phyloP scores from a whole-genome alignment of 345 rosid species.

The Passiflora organensis region DNA sequence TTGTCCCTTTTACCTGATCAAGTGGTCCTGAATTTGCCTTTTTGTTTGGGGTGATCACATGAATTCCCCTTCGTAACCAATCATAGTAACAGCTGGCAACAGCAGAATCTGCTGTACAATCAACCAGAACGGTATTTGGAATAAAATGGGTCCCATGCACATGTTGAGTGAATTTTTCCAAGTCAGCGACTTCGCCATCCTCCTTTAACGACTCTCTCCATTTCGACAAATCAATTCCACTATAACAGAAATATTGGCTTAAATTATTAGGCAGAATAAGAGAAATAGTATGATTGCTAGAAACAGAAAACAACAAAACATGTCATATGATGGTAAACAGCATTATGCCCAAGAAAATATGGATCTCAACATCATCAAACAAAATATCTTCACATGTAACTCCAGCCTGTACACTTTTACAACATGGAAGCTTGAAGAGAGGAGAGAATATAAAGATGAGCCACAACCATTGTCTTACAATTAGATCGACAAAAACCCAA shows the following conservation, averaged over 20 bases:
- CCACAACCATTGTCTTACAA: not conserved
- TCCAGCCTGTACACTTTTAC: not conserved
- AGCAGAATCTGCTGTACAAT: slow-evolving; percentile 90
- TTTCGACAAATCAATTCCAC: slow-evolving; percentile 74
- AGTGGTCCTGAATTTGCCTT: slow-evolving; percentile 99
- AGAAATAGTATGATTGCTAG: not conserved
- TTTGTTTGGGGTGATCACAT: slow-evolving; percentile 94
- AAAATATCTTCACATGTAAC: not conserved
- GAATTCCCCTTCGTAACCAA: slow-evolving; percentile 93
- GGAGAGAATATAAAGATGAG: not conserved
- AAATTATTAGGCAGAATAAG: not conserved
- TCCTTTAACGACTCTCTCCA: slow-evolving; percentile 76
- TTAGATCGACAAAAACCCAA: too few relatives aligned
- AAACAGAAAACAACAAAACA: not conserved
- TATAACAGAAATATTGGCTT: slow-evolving; percentile 26
- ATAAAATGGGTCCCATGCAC: slow-evolving; percentile 88
- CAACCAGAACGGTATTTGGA: slow-evolving; percentile 93
- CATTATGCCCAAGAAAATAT: not conserved
- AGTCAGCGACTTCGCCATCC: slow-evolving; percentile 64
- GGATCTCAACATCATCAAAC: not conserved
- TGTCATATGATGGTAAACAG: not conserved
- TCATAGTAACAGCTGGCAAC: slow-evolving; percentile 71
- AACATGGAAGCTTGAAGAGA: not conserved
- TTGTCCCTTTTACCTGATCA: slow-evolving; percentile 50
- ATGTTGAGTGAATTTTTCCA: slow-evolving; percentile 72